These are phyloP conservation scores for Apiospora arundinis DNA, from an alignment of 2,329 filamentous ascomycete species.

Conservation along the genomic window DNA sequence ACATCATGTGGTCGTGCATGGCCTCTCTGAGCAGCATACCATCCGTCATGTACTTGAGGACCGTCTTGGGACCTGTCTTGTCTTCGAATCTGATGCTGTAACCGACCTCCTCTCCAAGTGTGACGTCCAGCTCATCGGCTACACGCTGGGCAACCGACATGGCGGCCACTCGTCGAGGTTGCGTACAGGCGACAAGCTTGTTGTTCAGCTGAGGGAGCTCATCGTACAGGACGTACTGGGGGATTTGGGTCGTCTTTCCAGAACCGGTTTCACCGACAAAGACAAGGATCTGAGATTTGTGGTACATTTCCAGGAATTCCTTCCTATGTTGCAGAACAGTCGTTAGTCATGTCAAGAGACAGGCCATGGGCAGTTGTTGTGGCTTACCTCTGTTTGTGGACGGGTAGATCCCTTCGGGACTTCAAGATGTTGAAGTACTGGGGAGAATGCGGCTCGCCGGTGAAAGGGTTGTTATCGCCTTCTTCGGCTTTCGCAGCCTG, in stretches of 20 bases:
- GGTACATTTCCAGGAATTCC: constrained; percentile 93
- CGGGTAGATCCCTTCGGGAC: constrained; percentile 82
- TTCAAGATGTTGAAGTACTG: constrained; percentile 92
- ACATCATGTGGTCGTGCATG: constrained; percentile 92
- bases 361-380: background rate
- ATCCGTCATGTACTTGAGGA: constrained; percentile 99
- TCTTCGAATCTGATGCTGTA: constrained; percentile 99
- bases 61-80: constrained; percentile 83
- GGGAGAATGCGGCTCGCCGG: constrained; percentile 73
- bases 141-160: constrained; percentile 99
- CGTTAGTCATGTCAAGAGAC: constrained; percentile 36
- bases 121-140: constrained; percentile 93
- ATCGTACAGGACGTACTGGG: constrained; percentile 97
- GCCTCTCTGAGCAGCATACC: constrained; percentile 97
- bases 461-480: constrained; percentile 86
- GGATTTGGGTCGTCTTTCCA: constrained; percentile 98
- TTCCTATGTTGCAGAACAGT: constrained; percentile 41
- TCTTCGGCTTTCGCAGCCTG: constrained; percentile 80
- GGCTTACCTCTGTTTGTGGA: constrained; percentile 83
- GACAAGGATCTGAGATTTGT: constrained; percentile 92
- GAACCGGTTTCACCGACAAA: constrained; percentile 99
- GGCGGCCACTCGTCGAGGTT: constrained; percentile 95
- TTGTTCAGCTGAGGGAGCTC: constrained; percentile 85
- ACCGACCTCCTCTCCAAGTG: constrained; percentile 90
- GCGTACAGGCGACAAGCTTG: constrained; percentile 96